phyloP scores from a whole-genome alignment of 192 early-diverging fungal species.

The Tieghemiomyces parasiticus region DNA sequence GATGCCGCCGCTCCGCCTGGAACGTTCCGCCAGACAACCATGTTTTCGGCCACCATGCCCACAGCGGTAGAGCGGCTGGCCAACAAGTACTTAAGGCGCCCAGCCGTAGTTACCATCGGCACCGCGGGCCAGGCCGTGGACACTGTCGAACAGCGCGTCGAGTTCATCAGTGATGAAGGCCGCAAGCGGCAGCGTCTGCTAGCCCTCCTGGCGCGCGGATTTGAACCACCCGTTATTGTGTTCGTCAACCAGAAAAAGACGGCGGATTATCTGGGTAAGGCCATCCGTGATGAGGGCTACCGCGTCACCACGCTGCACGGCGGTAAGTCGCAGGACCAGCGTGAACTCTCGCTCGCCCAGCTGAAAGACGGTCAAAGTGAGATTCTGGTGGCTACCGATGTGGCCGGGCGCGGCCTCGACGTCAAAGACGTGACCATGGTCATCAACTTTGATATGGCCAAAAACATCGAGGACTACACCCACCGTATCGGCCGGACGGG shows the following conservation, averaged over 20 bases:
- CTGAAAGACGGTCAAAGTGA: conserved; percentile 70
- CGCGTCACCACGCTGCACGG: conserved; percentile 76
- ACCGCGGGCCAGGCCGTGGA: conserved; percentile 92
- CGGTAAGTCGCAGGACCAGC: conserved; percentile 95
- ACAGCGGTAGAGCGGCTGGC: conserved; percentile 86
- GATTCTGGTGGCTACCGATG: conserved; percentile 94
- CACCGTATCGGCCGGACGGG: conserved; percentile 98
- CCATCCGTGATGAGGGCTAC: conserved; percentile 34
- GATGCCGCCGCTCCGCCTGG: neutral
- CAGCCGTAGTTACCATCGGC: conserved; percentile 93
- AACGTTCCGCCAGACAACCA: conserved; percentile 85
- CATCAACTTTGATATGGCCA: conserved; percentile 96
- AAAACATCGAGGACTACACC: conserved; percentile 96
- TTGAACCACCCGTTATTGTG: conserved; percentile 81
- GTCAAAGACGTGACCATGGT: conserved; percentile 94
- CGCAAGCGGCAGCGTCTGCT: conserved; percentile 50
- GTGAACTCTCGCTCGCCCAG: conserved; percentile 70
- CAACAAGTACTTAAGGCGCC: conserved; percentile 78
- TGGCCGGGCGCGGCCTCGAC: conserved; percentile 98
- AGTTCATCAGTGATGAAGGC: conserved; percentile 85
- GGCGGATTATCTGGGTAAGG: conserved; percentile 66
- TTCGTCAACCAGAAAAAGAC: conserved; percentile 97
- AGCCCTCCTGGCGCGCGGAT: conserved; percentile 1
- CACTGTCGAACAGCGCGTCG: conserved; percentile 88
- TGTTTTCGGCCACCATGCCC: conserved; percentile 99